A percentile compares a stretch with the other conserved stretches of the same genome.
phyloP scores from a whole-genome alignment of 305 asterid species.

The Stenogyne calaminthoides region DNA sequence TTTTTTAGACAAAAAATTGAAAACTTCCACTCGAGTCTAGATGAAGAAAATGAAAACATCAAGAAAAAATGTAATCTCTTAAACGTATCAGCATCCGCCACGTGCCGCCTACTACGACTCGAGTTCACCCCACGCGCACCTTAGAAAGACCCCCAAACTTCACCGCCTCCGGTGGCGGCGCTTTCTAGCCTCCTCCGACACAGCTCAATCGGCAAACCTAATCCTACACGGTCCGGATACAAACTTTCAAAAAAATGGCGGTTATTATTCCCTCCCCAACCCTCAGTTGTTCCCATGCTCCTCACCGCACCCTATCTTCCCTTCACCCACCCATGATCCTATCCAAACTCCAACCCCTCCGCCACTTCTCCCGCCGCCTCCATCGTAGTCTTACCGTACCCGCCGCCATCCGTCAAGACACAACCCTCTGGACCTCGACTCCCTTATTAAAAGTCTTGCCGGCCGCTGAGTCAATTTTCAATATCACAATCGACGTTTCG shows the following conservation, averaged over 20 bases:
- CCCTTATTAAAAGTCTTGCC: conserved; percentile 69
- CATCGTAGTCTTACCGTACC: conserved; percentile 48
- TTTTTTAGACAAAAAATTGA: too few species aligned
- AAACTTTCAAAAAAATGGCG: conserved; percentile 48
- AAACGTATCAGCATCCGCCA: conserved; percentile 37
- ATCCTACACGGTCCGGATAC: background rate
- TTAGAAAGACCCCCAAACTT: conserved; percentile 12
- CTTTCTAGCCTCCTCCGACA: conserved; percentile 42
- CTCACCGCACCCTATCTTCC: conserved; percentile 38
- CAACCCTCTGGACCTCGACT: conserved; percentile 67
- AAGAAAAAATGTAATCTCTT: conserved; percentile 11
- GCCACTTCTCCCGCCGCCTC: conserved; percentile 43
- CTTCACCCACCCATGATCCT: conserved; percentile 58
- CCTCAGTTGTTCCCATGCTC: conserved; percentile 53
- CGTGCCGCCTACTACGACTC: conserved; percentile 30
- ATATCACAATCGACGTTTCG: conserved; percentile 78
- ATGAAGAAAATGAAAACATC: background rate
- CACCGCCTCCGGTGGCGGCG: conserved; percentile 60
- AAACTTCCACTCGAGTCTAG: too few species aligned
- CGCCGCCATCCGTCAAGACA: conserved; percentile 75
- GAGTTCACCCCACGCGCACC: conserved; percentile 29
- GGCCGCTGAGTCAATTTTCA: conserved; percentile 84
- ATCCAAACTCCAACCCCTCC: conserved; percentile 46
- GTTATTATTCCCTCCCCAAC: conserved; percentile 41
- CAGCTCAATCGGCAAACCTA: conserved; percentile 24